Percentiles rank a stretch among this genome's conserved stretches.
phyloP scores from a whole-genome alignment of 148 eudicot species.

The Camellia granthamiana region DNA sequence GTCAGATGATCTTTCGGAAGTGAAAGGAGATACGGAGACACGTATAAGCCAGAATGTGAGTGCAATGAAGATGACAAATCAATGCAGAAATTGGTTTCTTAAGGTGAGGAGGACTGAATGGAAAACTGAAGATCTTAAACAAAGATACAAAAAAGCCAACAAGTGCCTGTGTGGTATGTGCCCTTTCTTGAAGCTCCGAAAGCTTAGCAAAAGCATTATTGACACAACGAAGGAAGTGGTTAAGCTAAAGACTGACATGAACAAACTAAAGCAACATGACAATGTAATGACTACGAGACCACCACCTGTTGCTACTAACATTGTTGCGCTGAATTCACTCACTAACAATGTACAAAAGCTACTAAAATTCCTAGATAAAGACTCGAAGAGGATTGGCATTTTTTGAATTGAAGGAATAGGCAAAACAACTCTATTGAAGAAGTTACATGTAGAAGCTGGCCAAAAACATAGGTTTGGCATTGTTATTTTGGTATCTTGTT shows the following conservation, averaged over 20 bases:
- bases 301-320: neutral
- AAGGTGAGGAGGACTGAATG: neutral
- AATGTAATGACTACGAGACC: neutral
- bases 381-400: constrained; percentile 19
- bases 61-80: neutral
- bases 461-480: constrained; percentile 18
- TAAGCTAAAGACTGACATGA: neutral
- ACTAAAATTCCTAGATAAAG: constrained; percentile 12
- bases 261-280: neutral
- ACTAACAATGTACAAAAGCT: constrained; percentile 16
- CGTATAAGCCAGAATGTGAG: neutral
- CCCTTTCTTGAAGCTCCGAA: neutral
- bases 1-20: neutral
- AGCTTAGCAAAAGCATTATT: neutral
- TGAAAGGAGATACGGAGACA: neutral
- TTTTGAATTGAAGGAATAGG: constrained; percentile 24
- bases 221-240: neutral
- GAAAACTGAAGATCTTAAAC: neutral
- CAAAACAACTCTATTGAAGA: constrained; percentile 20
- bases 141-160: neutral
- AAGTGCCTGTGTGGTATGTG: neutral
- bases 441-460: constrained; percentile 9
- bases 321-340: constrained; percentile 11
- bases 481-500: constrained; percentile 26
- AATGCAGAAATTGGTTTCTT: neutral